Conservation (phyloP, 768 basidiomycete genomes). For the Russula griseocarnosa region DNA sequence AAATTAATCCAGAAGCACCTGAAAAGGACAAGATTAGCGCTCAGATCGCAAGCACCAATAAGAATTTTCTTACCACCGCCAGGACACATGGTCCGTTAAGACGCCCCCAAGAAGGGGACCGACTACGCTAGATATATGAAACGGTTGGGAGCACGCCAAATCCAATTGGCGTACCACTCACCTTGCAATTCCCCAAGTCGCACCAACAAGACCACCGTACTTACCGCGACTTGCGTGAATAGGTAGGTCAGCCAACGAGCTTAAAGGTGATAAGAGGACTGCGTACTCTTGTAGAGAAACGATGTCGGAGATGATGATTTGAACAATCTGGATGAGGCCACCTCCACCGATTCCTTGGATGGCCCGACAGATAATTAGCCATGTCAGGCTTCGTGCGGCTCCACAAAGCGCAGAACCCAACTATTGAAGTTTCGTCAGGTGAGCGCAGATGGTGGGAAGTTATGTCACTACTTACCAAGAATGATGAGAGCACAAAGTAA, state of each 20-base stretch:
- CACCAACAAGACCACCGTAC: slow-evolving; percentile 69
- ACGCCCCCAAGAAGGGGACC: slow-evolving; percentile 81
- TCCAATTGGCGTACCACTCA: slow-evolving; percentile 21
- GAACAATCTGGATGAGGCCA: slow-evolving; percentile 70
- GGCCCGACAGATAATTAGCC: slow-evolving; percentile 73
- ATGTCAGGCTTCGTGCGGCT: slow-evolving; percentile 71
- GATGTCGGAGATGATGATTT: slow-evolving; percentile 80
- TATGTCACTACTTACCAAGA: slow-evolving; percentile 51
- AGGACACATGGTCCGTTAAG: slow-evolving; percentile 69
- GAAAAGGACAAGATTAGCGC: slow-evolving; percentile 1
- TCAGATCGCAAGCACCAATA: slow-evolving; percentile 5
- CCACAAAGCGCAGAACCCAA: slow-evolving; percentile 79
- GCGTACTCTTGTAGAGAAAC: slow-evolving; percentile 71
- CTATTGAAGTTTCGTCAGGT: slow-evolving; percentile 35
- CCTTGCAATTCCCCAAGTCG: slow-evolving; percentile 73
- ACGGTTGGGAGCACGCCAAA: background rate
- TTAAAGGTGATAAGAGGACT: background rate
- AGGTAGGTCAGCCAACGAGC: background rate
- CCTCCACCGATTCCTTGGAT: slow-evolving; percentile 84
- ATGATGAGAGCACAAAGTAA: slow-evolving; percentile 59
- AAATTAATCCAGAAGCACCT: slow-evolving; percentile 78
- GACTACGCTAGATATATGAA: slow-evolving; percentile 43
- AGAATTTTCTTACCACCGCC: slow-evolving; percentile 59
- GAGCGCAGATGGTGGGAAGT: background rate
- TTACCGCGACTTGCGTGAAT: slow-evolving; percentile 57